Conservation (phyloP, 495 filamentous ascomycete species). For the Oleoguttula mirabilis region DNA sequence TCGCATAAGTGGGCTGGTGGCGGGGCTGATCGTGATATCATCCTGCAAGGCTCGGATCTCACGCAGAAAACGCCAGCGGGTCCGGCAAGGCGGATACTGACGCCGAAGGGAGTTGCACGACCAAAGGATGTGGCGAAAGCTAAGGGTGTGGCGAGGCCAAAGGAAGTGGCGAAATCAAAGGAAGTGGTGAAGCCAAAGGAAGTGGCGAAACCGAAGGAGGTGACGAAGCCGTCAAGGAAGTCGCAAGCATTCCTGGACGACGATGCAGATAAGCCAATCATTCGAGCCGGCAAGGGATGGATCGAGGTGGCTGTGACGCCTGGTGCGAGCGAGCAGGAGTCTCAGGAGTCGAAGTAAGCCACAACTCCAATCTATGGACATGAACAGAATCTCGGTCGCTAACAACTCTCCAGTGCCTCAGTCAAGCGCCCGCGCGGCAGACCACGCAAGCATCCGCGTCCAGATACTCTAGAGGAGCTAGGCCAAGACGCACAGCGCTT, state of each 20-base stretch:
- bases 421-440: background rate
- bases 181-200: slow-evolving; percentile 2
- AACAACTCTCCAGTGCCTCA: no score
- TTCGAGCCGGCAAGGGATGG: slow-evolving; percentile 17
- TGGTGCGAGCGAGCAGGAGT: background rate
- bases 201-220: background rate
- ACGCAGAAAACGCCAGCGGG: background rate
- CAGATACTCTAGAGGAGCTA: background rate
- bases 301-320: slow-evolving; percentile 3
- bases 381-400: no score
- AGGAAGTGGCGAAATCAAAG: background rate
- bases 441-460: background rate
- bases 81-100: background rate
- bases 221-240: background rate
- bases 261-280: slow-evolving; percentile 5
- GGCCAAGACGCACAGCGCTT: background rate
- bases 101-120: background rate
- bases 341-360: background rate
- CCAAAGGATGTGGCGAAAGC: background rate
- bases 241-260: background rate
- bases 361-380: background rate
- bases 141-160: background rate
- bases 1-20: slow-evolving; percentile 16
- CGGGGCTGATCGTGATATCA: slow-evolving; percentile 15
- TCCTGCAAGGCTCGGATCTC: background rate